Percentiles rank a stretch among this genome's conserved stretches.
These are phyloP conservation scores for Xylaria multiplex DNA, from an alignment of 2,329 filamentous ascomycete species.

Conservation along the genomic window DNA sequence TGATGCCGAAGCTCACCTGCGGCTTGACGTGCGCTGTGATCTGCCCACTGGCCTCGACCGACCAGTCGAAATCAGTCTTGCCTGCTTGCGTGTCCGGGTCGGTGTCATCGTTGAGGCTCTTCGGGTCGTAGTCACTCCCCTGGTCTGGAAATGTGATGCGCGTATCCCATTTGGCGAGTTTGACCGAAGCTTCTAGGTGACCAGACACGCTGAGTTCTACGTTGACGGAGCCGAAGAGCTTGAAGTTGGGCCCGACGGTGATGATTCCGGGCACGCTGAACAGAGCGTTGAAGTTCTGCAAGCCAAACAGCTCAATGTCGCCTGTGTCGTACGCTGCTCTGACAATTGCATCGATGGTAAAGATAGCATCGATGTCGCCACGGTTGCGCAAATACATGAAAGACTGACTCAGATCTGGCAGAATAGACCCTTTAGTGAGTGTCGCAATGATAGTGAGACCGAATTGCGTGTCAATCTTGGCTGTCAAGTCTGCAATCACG, in stretches of 20 bases:
- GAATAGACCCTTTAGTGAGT: constrained; percentile 41
- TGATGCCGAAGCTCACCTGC: constrained; percentile 8
- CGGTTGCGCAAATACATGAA: constrained; percentile 28
- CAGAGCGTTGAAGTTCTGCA: constrained; percentile 45
- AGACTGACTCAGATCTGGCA: constrained; percentile 41
- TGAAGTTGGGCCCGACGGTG: constrained; percentile 46
- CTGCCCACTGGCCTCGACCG: constrained; percentile 1
- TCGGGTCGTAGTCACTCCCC: constrained; percentile 11
- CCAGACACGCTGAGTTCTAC: neutral
- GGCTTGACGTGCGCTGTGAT: constrained; percentile 17
- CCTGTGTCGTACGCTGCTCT: constrained; percentile 36
- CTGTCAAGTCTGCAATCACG: constrained; percentile 40
- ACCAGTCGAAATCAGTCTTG: neutral
- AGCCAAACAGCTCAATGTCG: constrained; percentile 37
- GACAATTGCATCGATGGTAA: constrained; percentile 45
- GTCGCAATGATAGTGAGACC: constrained; percentile 35
- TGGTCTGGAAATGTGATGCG: constrained; percentile 11
- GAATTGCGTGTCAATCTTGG: constrained; percentile 34
- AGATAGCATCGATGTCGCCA: constrained; percentile 39
- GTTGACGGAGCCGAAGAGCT: constrained; percentile 13
- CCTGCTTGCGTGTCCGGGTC: neutral
- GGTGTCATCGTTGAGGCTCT: constrained; percentile 9
- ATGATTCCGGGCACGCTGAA: constrained; percentile 48
- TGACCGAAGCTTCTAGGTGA: constrained; percentile 16
- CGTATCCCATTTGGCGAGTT: constrained; percentile 20